Base-by-base conservation (phyloP, 257 asterid genomes). In the Salvia splendens region DNA sequence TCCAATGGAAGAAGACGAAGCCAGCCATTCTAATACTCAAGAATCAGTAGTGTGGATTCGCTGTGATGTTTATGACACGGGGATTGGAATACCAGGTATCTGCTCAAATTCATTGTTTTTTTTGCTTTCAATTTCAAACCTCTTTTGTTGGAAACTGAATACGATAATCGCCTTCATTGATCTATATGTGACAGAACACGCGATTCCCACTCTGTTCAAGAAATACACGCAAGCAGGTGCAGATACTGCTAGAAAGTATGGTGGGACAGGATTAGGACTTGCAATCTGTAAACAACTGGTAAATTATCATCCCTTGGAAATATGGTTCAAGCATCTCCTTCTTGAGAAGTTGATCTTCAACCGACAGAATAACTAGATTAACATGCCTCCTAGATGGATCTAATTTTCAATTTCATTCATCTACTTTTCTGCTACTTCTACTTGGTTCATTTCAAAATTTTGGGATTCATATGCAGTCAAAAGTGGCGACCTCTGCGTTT, bases 211-310 rank as follows among this genome's bases (percentile, higher is more conserved):
- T 71, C 79, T 91, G n/a, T 91, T 91, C 75, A 91, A 88, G 88
- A 91, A 85, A 65, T 91, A 86, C 84, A 91, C 86, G 95, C 97
- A 91, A 91, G 96, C 57, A 48, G 91, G 94, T 49, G 82, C 93
- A 3, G 96, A 91, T 71, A 88, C 97, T 57, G 96, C 97, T 64
- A 81, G 97, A 48, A 91, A 88, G 82, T 91, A 91, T 67, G 97
- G 97, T 4, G 97, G 97, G 47, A 91, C 97, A 1, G 97, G 97
- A 65, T 78, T 88, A 28, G 97, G 97, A 58, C 87, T 91, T 5
- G 97, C 97, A 54, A 91, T 88, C 59, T 91, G 97, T 75, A 91
- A 91, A 67, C 96, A 91, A 69, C 59, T 91, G 97, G 97, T 91
- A 76, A 70, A 50, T 38, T 67, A 3, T 53, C 33, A 14, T 20